Conservation (phyloP, 805 yeast species). For the Hanseniaspora lachancei region DNA sequence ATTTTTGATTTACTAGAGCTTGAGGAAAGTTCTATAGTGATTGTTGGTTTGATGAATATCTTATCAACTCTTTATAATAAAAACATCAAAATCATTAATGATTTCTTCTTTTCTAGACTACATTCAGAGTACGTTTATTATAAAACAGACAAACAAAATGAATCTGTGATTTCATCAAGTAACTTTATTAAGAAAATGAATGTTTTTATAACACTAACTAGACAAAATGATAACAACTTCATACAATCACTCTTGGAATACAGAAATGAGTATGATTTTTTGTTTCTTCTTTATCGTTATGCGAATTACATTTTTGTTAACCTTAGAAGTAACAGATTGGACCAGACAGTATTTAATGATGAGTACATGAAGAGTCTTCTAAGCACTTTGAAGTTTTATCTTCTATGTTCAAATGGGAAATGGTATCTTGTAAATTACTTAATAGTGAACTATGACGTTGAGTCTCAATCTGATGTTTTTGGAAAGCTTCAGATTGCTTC, state of each 20-base stretch:
- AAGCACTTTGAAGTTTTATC: slow-evolving; percentile 5
- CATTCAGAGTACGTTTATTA: slow-evolving; percentile 26
- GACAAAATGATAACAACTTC: slow-evolving; percentile 30
- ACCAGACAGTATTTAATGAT: slow-evolving; percentile 1
- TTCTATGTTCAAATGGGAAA: slow-evolving; percentile 10
- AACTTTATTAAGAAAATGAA: slow-evolving; percentile 50
- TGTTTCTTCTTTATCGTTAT: slow-evolving; percentile 29
- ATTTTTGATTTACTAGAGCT: slow-evolving; percentile 39
- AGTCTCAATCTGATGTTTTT: slow-evolving; percentile 27
- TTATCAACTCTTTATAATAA: slow-evolving; percentile 38
- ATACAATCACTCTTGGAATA: slow-evolving; percentile 23
- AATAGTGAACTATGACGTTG: slow-evolving; percentile 11
- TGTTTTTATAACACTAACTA: slow-evolving; percentile 50
- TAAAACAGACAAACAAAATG: slow-evolving; percentile 25
- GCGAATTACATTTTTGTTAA: slow-evolving; percentile 26
- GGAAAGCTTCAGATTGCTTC: slow-evolving; percentile 25
- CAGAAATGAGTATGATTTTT: slow-evolving; percentile 20
- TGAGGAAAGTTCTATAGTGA: slow-evolving; percentile 48
- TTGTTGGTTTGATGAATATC: slow-evolving; percentile 44
- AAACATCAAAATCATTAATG: slow-evolving; percentile 39
- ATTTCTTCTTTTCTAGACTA: slow-evolving; percentile 43
- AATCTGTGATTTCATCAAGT: slow-evolving; percentile 32
- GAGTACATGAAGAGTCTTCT: slow-evolving; percentile 12
- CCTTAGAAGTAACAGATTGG: slow-evolving; percentile 16
- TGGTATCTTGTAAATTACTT: slow-evolving; percentile 11